A percentile compares a stretch with the other conserved stretches of the same genome.
Evolutionary conservation across 2,329 filamentous ascomycete species (phyloP).

Genomic region (Fusarium ambrosium): DNA sequence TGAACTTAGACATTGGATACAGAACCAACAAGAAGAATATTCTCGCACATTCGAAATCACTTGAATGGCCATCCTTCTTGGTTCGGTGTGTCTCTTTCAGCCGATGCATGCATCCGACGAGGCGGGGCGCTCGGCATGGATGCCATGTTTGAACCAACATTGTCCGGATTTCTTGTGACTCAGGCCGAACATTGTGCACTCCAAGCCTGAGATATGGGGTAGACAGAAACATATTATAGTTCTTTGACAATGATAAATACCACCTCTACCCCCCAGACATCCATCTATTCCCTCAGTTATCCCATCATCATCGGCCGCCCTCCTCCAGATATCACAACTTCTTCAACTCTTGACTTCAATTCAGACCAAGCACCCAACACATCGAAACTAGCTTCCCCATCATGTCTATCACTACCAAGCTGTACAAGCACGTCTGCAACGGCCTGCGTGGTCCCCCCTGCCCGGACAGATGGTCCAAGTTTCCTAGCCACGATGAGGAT

Average conservation of each 20-base stretch:
- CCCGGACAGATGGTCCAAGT: conserved; percentile 15
- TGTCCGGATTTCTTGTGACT: not conserved
- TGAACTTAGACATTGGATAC: not conserved
- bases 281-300: not conserved
- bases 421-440: conserved; percentile 9
- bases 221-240: not conserved
- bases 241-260: not conserved
- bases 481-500: not conserved
- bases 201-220: not conserved
- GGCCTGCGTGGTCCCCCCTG: not conserved
- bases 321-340: not conserved
- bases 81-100: not conserved
- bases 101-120: not conserved
- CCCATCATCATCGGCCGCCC: not conserved
- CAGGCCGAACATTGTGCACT: not conserved
- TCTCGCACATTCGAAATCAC: not conserved
- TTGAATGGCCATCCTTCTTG: not conserved
- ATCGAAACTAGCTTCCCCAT: not conserved
- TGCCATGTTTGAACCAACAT: not conserved
- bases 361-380: not conserved
- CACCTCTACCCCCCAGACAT: not conserved
- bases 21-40: not conserved
- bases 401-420: conserved; percentile 7
- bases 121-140: too few species aligned
- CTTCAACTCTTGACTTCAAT: not conserved